Evolutionary conservation across 352 stramenopile species (phyloP).

Genomic region (Pythium dissotocum): DNA sequence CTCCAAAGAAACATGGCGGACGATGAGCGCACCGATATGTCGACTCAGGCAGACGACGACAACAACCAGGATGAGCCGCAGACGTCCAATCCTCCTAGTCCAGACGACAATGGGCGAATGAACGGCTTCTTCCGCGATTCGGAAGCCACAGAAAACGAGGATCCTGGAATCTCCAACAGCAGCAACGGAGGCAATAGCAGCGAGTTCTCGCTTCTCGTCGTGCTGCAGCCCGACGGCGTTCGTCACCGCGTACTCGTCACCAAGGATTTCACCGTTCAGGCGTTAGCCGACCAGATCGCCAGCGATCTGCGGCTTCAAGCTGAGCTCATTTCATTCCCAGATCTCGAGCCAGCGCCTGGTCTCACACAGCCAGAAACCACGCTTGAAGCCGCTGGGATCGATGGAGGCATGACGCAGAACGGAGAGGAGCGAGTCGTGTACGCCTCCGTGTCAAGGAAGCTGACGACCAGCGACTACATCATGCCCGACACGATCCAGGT

Average conservation of each 20-base stretch:
- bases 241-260: conserved; percentile 67
- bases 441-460: conserved; percentile 45
- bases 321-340: conserved; percentile 61
- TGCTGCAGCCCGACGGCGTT: conserved; percentile 78
- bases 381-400: conserved; percentile 41
- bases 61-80: background rate
- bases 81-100: background rate
- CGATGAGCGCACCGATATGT: conserved; percentile 9
- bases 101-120: conserved; percentile 16
- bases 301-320: conserved; percentile 57
- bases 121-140: conserved; percentile 12
- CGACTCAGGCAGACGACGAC: conserved; percentile 11
- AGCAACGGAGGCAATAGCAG: background rate
- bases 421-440: conserved; percentile 44
- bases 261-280: conserved; percentile 44
- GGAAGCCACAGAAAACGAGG: conserved; percentile 9
- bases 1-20: conserved; percentile 6
- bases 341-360: conserved; percentile 40
- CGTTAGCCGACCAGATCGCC: conserved; percentile 57
- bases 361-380: conserved; percentile 38
- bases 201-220: conserved; percentile 63
- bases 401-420: conserved; percentile 18
- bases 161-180: conserved; percentile 3
- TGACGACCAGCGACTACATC: conserved; percentile 60
- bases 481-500: conserved; percentile 88